phyloP scores from a whole-genome alignment of 805 yeast genomes.

The Wickerhamomyces tratensis region DNA sequence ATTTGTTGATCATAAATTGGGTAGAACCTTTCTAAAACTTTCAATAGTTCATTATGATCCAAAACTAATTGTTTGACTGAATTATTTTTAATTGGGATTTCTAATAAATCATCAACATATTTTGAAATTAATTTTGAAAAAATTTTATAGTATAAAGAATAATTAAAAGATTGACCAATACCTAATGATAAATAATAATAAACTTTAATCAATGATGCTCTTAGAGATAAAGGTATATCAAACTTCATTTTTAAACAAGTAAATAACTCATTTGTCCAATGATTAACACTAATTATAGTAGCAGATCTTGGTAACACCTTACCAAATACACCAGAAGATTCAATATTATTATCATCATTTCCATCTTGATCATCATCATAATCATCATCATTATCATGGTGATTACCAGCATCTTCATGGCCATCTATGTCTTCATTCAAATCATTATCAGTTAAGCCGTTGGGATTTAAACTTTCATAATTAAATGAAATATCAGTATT shows the following conservation, averaged over 20 bases:
- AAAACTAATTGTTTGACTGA: constrained; percentile 16
- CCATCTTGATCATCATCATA: constrained; percentile 26
- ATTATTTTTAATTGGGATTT: constrained; percentile 3
- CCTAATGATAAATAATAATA: constrained; percentile 65
- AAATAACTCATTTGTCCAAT: constrained; percentile 81
- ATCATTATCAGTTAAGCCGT: constrained; percentile 26
- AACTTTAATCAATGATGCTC: constrained; percentile 54
- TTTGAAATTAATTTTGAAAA: constrained; percentile 45
- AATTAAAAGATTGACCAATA: constrained; percentile 58
- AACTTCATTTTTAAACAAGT: constrained; percentile 73
- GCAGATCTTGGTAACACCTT: constrained; percentile 59
- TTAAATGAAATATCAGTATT: constrained; percentile 23
- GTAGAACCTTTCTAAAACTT: constrained; percentile 24
- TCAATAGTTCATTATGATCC: constrained; percentile 25
- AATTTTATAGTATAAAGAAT: constrained; percentile 50
- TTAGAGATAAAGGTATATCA: constrained; percentile 60
- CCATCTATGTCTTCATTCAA: constrained; percentile 19
- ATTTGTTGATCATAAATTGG: constrained; percentile 40
- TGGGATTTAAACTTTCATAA: constrained; percentile 1
- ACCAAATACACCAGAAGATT: constrained; percentile 37
- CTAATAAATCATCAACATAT: constrained; percentile 19
- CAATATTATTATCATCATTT: constrained; percentile 11
- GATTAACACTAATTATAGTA: constrained; percentile 62
- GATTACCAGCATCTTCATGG: constrained; percentile 24
- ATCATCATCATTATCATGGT: constrained; percentile 26